phyloP scores from a whole-genome alignment of 106 monocot species.

The Iris macrosiphon region DNA sequence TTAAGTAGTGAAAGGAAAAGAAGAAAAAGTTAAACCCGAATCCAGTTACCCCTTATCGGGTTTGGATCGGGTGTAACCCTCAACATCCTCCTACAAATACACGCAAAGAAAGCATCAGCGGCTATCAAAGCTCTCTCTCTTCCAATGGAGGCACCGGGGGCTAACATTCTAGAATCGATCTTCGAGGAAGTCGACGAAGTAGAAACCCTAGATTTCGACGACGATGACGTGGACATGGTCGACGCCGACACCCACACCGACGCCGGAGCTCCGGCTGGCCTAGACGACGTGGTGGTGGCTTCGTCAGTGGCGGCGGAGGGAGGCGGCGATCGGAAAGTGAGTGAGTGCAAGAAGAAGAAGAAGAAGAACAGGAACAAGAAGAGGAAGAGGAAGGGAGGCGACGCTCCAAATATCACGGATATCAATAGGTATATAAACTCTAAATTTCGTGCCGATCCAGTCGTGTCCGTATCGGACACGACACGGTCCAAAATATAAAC shows the following conservation, averaged over 20 bases:
- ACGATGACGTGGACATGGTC: slow-evolving; percentile 34
- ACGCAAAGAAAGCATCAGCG: too few species aligned
- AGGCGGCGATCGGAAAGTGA: neutral
- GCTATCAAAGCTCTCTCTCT: too few species aligned
- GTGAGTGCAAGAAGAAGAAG: slow-evolving; percentile 23
- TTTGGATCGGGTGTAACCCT: too few species aligned
- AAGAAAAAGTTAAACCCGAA: too few species aligned
- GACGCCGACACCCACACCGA: slow-evolving; percentile 18
- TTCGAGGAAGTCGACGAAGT: neutral
- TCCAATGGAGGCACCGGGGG: too few species aligned
- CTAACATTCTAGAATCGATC: too few species aligned
- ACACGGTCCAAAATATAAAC: neutral
- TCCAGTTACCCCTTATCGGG: too few species aligned
- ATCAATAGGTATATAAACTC: slow-evolving; percentile 39
- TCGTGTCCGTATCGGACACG: too few species aligned
- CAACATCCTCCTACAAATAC: too few species aligned
- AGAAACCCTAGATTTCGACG: slow-evolving; percentile 20
- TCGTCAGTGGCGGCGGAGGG: neutral
- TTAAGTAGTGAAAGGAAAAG: too few species aligned
- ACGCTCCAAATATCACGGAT: slow-evolving; percentile 21
- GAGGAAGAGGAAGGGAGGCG: slow-evolving; percentile 23
- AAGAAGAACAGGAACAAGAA: too few species aligned
- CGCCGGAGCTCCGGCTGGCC: neutral
- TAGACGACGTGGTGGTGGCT: neutral
- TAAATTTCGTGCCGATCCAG: neutral